Conservation (phyloP, 441 rosid species). For the Corymbia calophylla region DNA sequence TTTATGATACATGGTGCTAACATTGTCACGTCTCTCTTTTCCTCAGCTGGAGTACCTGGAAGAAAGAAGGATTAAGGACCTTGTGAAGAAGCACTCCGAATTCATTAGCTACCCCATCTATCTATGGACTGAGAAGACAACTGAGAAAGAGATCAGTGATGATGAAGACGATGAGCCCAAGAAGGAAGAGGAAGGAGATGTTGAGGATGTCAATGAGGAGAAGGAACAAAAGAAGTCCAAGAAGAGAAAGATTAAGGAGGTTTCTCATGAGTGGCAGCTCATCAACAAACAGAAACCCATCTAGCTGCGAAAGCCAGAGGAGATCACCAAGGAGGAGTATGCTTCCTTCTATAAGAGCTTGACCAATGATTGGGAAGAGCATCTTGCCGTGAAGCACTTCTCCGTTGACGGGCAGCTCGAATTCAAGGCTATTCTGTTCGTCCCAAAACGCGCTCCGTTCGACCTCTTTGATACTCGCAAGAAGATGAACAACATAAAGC, state of each 20-base stretch:
- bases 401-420: not conserved
- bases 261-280: not conserved
- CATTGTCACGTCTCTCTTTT: not conserved
- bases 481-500: constrained; percentile 7
- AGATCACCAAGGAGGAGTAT: constrained; percentile 4
- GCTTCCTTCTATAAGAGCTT: constrained; percentile 1
- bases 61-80: constrained; percentile 2
- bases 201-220: not conserved
- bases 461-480: not conserved
- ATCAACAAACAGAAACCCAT: constrained; percentile 4
- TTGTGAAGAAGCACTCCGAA: constrained; percentile 1
- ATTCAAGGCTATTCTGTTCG: not conserved
- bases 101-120: not conserved
- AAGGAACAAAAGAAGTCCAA: not conserved
- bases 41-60: not conserved
- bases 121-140: not conserved
- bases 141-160: not conserved
- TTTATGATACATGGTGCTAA: not conserved
- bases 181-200: not conserved
- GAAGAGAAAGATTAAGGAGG: constrained; percentile 1
- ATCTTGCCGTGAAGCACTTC: constrained; percentile 1
- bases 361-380: constrained; percentile 3
- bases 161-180: not conserved
- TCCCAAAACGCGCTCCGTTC: not conserved
- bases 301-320: constrained; percentile 1